phyloP scores from a whole-genome alignment of 306 rosid genomes.

The Alnus glutinosa region DNA sequence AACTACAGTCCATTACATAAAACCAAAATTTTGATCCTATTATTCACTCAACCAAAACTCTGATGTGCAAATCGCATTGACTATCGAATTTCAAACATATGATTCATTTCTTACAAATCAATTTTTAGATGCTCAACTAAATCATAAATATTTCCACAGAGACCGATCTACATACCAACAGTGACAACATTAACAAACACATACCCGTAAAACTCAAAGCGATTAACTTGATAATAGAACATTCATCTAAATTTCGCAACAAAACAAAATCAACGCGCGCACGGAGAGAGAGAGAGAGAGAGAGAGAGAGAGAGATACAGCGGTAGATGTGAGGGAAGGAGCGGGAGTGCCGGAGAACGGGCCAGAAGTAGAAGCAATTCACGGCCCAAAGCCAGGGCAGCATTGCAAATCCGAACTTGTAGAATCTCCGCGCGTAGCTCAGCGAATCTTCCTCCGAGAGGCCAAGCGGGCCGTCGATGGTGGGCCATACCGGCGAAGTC shows the following conservation, averaged over 20 bases:
- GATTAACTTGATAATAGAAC: background rate
- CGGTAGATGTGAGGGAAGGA: conserved; percentile 81
- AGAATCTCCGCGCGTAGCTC: conserved; percentile 71
- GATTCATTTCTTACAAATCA: background rate
- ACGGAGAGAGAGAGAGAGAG: background rate
- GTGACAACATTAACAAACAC: background rate
- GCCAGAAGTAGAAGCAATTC: conserved; percentile 98
- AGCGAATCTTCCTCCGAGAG: conserved; percentile 80
- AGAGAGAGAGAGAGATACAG: conserved; percentile 44
- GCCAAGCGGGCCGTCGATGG: conserved; percentile 78
- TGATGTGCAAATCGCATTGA: background rate
- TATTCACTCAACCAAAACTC: background rate
- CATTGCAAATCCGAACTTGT: conserved; percentile 72
- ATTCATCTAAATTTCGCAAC: background rate
- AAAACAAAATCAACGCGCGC: no score
- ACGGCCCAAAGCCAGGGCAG: conserved; percentile 95
- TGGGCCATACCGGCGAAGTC: conserved; percentile 68
- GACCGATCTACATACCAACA: background rate
- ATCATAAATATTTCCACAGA: background rate
- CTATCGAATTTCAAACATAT: background rate
- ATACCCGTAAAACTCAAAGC: background rate
- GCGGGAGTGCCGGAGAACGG: conserved; percentile 72
- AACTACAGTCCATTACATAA: background rate
- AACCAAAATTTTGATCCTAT: background rate
- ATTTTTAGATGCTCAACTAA: background rate